Percentiles rank a stretch among this genome's conserved stretches.
Conservation (phyloP, 257 asterid species). For the Lantana camara region DNA sequence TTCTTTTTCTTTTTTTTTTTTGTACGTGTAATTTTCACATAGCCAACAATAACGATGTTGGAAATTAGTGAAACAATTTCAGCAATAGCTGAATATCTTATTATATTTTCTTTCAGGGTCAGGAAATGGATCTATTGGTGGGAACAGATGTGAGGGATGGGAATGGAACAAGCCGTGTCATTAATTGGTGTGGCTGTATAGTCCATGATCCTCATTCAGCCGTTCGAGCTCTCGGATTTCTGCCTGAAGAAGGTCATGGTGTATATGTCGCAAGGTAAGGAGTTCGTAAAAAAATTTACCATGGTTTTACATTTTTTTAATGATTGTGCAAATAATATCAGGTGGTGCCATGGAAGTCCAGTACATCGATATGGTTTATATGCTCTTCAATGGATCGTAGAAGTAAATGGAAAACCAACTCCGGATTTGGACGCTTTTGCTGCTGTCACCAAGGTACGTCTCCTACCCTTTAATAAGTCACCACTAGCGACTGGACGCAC, state of each 20-base stretch:
- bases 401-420: slow-evolving; percentile 89
- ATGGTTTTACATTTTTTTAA: slow-evolving; percentile 14
- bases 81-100: slow-evolving; percentile 15
- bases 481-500: no score
- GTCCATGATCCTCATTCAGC: slow-evolving; percentile 95
- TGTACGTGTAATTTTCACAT: slow-evolving; percentile 1
- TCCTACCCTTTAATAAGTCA: slow-evolving; percentile 1
- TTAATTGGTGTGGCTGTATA: slow-evolving; percentile 95
- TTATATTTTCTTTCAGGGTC: slow-evolving; percentile 61
- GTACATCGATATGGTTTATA: slow-evolving; percentile 87
- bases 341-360: slow-evolving; percentile 99
- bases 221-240: slow-evolving; percentile 97
- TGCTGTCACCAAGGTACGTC: slow-evolving; percentile 76
- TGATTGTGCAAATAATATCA: slow-evolving; percentile 36
- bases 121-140: slow-evolving; percentile 77
- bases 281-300: slow-evolving; percentile 5
- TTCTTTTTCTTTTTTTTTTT: no score
- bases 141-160: slow-evolving; percentile 98
- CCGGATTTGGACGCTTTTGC: slow-evolving; percentile 89
- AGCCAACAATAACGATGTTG: neutral
- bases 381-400: slow-evolving; percentile 98
- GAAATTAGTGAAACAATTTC: slow-evolving; percentile 17
- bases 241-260: slow-evolving; percentile 97
- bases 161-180: slow-evolving; percentile 81
- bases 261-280: slow-evolving; percentile 93